These are phyloP conservation scores for Silene uniflora DNA, from an alignment of 148 eudicot genomes.

Conservation along the genomic window DNA sequence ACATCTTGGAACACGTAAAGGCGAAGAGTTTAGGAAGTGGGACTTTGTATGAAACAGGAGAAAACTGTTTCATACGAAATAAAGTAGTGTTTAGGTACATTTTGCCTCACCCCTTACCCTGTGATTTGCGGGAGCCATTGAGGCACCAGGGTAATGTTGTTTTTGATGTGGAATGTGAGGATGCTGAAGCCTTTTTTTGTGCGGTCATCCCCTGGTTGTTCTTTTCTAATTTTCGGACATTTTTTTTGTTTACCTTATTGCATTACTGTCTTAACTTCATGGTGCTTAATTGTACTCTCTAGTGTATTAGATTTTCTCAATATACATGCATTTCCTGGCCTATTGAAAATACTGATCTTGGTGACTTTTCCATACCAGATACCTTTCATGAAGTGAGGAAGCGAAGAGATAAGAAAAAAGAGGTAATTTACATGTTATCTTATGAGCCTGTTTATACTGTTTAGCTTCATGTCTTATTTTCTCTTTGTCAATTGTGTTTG, in stretches of 20 bases:
- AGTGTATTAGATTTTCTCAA: neutral
- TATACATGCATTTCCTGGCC: neutral
- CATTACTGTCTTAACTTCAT: neutral
- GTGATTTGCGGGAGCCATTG: no score
- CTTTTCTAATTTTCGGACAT: no score
- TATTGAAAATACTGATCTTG: slow-evolving; percentile 1
- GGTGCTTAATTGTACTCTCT: neutral
- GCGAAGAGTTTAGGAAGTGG: neutral
- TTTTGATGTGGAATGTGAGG: neutral
- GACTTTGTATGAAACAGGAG: neutral
- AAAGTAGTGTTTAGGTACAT: no score
- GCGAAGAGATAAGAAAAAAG: slow-evolving; percentile 75
- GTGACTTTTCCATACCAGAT: slow-evolving; percentile 40
- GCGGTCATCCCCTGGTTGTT: neutral
- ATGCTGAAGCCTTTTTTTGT: neutral
- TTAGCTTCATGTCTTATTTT: neutral
- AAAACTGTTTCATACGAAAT: neutral
- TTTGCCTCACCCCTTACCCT: no score
- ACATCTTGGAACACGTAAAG: neutral
- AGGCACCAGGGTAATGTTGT: no score
- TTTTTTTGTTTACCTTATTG: no score
- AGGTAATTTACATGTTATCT: slow-evolving; percentile 34
- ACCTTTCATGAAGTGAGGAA: slow-evolving; percentile 91
- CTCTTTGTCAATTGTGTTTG: neutral
- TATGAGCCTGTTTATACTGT: neutral